Evolutionary conservation across 2,329 filamentous ascomycete genomes (phyloP), one percentile per base, ranked within the genome.

Genomic region (Botrytis sinoallii): DNA sequence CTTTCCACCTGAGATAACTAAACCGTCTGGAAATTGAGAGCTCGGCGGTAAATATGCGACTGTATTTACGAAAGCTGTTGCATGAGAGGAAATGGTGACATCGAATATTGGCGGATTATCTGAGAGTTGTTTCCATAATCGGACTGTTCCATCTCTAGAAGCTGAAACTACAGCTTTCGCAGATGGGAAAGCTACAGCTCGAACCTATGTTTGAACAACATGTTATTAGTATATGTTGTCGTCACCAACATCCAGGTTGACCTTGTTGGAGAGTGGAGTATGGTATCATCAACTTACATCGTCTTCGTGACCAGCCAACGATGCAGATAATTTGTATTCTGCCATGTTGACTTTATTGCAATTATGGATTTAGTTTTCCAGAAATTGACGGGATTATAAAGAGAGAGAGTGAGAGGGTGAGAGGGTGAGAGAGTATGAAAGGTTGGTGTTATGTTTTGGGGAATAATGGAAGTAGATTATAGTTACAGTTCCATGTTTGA

Each of bases 301-400:
- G 82, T 96, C 92, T 83, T 96, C 92, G 83, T 99, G 96, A 80
- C 94, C 95, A 78, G 90, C 86, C 77, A 99, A 88, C 81, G 93
- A 92, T 78, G 95, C 94, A 75, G 96, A 97, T 81, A 99, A 90
- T 88, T 95, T 97, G 88, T 94, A 98, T 82, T 94, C 91, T 83
- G 88, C 85, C 92, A 95, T 95, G 79, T 77, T 78, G 73, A 68
- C 8, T 46, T 20, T 22, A 35, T 35, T 20, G 42, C 55, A 14
- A 18, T 29, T 61, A 14, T 46, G 22, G n/a, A 6, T 59, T 29
- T 38, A 16, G 22, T 3, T 42, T 25, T 6, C n/a, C n/a, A 16
- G 14, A 22, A 44, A 72, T 32, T n/a, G 42, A 18, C 25, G 16
- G n/a, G 25, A 61, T 71, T 66, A 20, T 64, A n/a, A 16, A 76